phyloP scores from a whole-genome alignment of 192 early-diverging fungal genomes.

The Irineochytrium annulatum region DNA sequence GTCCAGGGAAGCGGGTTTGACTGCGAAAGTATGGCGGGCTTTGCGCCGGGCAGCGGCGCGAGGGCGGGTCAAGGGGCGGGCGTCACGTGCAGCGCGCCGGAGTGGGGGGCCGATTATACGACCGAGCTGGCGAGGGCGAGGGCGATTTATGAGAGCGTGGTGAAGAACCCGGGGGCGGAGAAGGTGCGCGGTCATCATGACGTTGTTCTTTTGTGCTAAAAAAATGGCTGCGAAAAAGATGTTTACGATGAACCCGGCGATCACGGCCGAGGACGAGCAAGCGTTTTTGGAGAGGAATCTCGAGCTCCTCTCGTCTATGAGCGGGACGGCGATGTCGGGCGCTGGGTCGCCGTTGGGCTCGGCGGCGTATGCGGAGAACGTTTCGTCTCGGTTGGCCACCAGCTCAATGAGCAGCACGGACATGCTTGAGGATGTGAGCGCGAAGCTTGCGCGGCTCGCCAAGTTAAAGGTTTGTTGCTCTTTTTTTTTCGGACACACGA shows the following conservation, averaged over 20 bases:
- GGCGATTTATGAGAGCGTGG: slow-evolving; percentile 30
- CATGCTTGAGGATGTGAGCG: slow-evolving; percentile 36
- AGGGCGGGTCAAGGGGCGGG: neutral
- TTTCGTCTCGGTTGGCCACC: slow-evolving; percentile 25
- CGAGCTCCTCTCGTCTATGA: slow-evolving; percentile 53
- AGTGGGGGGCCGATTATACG: no score
- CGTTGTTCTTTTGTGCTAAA: neutral
- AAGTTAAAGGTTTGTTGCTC: slow-evolving; percentile 27
- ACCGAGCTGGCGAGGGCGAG: slow-evolving; percentile 10
- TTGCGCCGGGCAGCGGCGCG: slow-evolving; percentile 51
- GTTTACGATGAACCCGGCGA: slow-evolving; percentile 54
- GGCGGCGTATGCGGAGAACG: slow-evolving; percentile 44
- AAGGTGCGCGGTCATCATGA: slow-evolving; percentile 19
- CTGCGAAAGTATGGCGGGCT: slow-evolving; percentile 43
- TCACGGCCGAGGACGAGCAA: slow-evolving; percentile 84
- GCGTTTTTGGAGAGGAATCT: slow-evolving; percentile 76
- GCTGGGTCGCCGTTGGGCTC: neutral
- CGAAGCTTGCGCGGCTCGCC: slow-evolving; percentile 28
- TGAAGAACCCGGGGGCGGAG: slow-evolving; percentile 15
- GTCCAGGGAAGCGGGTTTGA: slow-evolving; percentile 38
- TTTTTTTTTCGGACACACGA: neutral
- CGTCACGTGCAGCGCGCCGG: no score
- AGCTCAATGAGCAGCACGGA: slow-evolving; percentile 23
- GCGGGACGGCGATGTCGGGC: slow-evolving; percentile 2
- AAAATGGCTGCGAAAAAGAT: slow-evolving; percentile 58